These are phyloP conservation scores for Lodderomyces metapsilosis DNA, from an alignment of 1,139 yeast genomes.

Conservation along the genomic window DNA sequence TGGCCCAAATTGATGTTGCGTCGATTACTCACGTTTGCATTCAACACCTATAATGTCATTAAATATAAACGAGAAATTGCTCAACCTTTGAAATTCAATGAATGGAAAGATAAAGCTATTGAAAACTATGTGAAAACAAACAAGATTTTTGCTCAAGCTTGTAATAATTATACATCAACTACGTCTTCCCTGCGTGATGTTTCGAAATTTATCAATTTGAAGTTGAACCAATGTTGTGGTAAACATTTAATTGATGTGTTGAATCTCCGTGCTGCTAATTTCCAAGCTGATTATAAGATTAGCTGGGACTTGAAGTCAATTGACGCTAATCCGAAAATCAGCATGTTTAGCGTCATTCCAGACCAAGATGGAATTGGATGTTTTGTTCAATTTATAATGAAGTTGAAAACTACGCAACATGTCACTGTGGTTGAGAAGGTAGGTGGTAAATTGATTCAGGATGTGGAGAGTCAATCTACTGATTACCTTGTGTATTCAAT, in stretches of 20 bases:
- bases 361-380: slow-evolving; percentile 68
- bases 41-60: slow-evolving; percentile 43
- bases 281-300: slow-evolving; percentile 60
- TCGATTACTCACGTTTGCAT: slow-evolving; percentile 40
- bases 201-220: slow-evolving; percentile 24
- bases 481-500: slow-evolving; percentile 78
- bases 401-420: slow-evolving; percentile 71
- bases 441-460: slow-evolving; percentile 36
- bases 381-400: slow-evolving; percentile 73
- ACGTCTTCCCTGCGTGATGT: slow-evolving; percentile 12
- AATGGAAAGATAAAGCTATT: slow-evolving; percentile 46
- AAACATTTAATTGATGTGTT: slow-evolving; percentile 33
- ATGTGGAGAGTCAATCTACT: slow-evolving; percentile 54
- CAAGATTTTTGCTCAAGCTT: slow-evolving; percentile 44
- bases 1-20: slow-evolving; percentile 42
- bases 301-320: slow-evolving; percentile 78
- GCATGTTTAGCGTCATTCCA: slow-evolving; percentile 59
- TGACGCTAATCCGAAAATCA: slow-evolving; percentile 68
- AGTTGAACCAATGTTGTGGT: slow-evolving; percentile 35
- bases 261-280: slow-evolving; percentile 27
- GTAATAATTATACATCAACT: slow-evolving; percentile 24
- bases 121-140: slow-evolving; percentile 42
- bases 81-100: slow-evolving; percentile 35
- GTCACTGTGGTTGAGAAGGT: slow-evolving; percentile 42
- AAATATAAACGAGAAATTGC: slow-evolving; percentile 44